A percentile compares a stretch with the other conserved stretches of the same genome.
phyloP scores from a whole-genome alignment of 2,329 filamentous ascomycete species.

The Penicillium corylophilum region DNA sequence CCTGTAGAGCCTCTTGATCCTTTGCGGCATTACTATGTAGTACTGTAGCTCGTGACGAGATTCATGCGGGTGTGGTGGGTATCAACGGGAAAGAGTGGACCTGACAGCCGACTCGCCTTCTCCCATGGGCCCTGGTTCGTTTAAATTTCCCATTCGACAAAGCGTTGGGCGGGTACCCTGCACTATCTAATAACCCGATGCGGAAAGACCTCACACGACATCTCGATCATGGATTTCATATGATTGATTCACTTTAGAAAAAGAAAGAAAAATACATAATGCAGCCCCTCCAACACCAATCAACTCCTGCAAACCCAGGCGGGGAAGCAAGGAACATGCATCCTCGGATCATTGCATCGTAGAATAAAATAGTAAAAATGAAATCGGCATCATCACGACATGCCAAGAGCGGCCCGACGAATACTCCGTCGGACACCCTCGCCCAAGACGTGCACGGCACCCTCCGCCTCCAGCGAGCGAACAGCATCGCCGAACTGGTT shows the following conservation, averaged over 20 bases:
- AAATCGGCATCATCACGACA: constrained; percentile 8
- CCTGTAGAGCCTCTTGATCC: neutral
- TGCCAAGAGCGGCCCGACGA: constrained; percentile 52
- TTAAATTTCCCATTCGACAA: too few relatives aligned
- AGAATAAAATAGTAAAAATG: neutral
- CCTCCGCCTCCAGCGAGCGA: constrained; percentile 78
- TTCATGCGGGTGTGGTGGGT: neutral
- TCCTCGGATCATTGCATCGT: constrained; percentile 30
- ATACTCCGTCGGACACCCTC: constrained; percentile 83
- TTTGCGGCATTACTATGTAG: neutral
- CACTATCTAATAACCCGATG: neutral
- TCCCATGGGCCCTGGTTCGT: too few relatives aligned
- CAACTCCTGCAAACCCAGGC: neutral
- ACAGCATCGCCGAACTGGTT: constrained; percentile 82
- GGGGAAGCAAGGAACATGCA: constrained; percentile 19
- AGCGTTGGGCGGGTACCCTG: neutral
- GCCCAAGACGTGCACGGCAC: constrained; percentile 73
- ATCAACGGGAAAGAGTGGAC: neutral
- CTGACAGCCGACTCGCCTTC: neutral
- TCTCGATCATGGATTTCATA: neutral
- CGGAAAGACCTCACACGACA: constrained; percentile 13
- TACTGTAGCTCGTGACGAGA: neutral
- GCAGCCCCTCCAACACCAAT: constrained; percentile 1
- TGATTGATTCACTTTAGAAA: neutral
- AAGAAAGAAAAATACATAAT: neutral